Evolutionary conservation across 306 rosid genomes (phyloP), one percentile per base, ranked within the genome.

Genomic region (Gillenia trifoliata): DNA sequence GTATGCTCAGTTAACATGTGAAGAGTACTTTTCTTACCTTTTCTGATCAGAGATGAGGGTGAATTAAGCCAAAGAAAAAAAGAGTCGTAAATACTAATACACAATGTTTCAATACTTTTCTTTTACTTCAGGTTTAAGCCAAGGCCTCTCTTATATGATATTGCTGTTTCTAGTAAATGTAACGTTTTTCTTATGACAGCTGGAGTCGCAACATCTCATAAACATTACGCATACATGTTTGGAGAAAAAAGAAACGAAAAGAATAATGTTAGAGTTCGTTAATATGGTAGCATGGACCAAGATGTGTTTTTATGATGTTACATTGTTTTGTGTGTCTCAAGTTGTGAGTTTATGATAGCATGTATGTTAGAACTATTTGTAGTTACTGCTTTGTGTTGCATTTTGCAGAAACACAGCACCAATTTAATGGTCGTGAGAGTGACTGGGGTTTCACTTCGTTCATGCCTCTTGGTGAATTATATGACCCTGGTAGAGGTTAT

Each of bases 361-460:
- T 28, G 70, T 16, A 20, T 78, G 7, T 13, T 22, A n/a, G 28
- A 57, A 10, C 33, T 54, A 59, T 74, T 75, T 69, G 28, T 41
- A 13, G 29, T 59, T 59, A 5, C 17, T 25, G 15, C 28, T 30
- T 36, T 73, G 64, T 56, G 62, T 61, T 26, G 36, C 40, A 19
- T 28, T 28, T 81, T 70, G 82, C 85, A 93, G 98, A 91, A 81
- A 84, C 93, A 7, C 91, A 89, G 17, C 98, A 93, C 77, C 98
- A 91, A 78, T 93, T 93, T 78, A 88, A 89, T 88, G 91, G 87
- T 4, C 87, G 93, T 59, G 98, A 88, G 79, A 89, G 97, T 67
- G 97, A 93, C 68, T 91, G 97, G 98, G 98, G 98, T 41, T 93
- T 93, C 76, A 83, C 92, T 7, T 83, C 87, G 34, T 93, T 88